Percentiles rank a stretch among this genome's conserved stretches.
These are phyloP conservation scores for Coniochaeta prunicola DNA, from an alignment of 2,329 filamentous ascomycete species.

Conservation along the genomic window DNA sequence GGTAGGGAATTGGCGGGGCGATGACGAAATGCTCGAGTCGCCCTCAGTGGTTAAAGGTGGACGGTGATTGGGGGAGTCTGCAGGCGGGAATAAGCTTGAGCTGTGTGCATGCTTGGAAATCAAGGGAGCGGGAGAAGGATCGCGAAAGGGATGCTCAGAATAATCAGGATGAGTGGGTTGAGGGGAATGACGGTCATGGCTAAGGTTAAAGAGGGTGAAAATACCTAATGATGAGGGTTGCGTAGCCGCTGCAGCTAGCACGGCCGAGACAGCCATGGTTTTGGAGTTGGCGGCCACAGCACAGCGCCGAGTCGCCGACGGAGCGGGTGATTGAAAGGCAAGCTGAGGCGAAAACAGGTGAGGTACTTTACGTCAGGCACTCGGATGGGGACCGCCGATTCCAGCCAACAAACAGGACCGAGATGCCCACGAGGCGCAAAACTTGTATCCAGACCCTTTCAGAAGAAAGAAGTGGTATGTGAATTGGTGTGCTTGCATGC, in stretches of 20 bases:
- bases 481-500: neutral
- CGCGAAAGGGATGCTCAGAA: conserved; percentile 1
- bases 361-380: neutral
- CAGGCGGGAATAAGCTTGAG: conserved; percentile 8
- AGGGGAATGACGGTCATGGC: conserved; percentile 4
- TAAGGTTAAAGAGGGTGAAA: conserved; percentile 12
- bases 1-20: conserved; percentile 39
- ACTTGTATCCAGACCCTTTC: neutral
- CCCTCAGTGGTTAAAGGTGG: conserved; percentile 1
- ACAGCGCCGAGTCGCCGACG: neutral
- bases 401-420: neutral
- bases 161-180: neutral
- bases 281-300: neutral
- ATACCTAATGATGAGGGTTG: conserved; percentile 23
- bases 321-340: neutral
- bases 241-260: conserved; percentile 19
- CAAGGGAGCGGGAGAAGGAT: conserved; percentile 3
- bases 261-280: conserved; percentile 20
- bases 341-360: neutral
- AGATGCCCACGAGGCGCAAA: neutral
- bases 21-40: conserved; percentile 26
- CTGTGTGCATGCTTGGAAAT: conserved; percentile 6
- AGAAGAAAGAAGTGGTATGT: neutral
- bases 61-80: conserved; percentile 4
- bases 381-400: neutral